phyloP scores from a whole-genome alignment of 768 basidiomycete genomes.

The Tulasnella sp. region DNA sequence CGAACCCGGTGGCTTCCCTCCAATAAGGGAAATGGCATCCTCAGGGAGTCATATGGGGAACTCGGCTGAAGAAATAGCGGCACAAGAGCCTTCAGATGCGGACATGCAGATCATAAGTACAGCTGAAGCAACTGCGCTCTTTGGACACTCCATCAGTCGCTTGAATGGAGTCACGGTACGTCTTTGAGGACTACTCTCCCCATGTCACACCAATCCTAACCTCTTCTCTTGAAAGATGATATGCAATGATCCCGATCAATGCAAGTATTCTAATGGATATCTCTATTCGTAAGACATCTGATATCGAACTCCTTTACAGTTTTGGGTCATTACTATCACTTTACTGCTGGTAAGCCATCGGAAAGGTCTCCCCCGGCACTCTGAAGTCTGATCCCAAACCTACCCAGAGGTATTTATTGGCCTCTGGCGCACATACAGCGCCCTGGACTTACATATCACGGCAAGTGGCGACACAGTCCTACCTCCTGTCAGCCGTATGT shows the following conservation, averaged over 20 bases:
- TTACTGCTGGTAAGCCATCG: slow-evolving; percentile 43
- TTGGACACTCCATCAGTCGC: slow-evolving; percentile 59
- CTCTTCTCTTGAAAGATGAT: slow-evolving; percentile 45
- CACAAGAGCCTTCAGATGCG: slow-evolving; percentile 60
- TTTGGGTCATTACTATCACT: slow-evolving; percentile 89
- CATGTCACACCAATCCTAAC: background rate
- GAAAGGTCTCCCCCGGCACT: background rate
- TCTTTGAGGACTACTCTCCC: slow-evolving; percentile 45
- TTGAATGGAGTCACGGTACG: slow-evolving; percentile 60
- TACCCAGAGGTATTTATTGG: slow-evolving; percentile 71
- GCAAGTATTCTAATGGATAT: slow-evolving; percentile 32
- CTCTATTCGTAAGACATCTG: background rate
- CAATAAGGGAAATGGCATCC: slow-evolving; percentile 56
- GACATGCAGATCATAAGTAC: slow-evolving; percentile 70
- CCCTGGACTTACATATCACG: slow-evolving; percentile 60
- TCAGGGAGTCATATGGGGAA: slow-evolving; percentile 49
- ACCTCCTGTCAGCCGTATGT: slow-evolving; percentile 58
- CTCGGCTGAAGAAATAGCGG: slow-evolving; percentile 40
- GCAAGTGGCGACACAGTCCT: slow-evolving; percentile 56
- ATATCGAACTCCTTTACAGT: slow-evolving; percentile 19
- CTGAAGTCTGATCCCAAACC: background rate
- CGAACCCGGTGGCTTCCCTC: slow-evolving; percentile 54
- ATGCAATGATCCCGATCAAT: slow-evolving; percentile 77
- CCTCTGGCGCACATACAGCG: slow-evolving; percentile 82
- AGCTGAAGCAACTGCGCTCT: slow-evolving; percentile 51